Evolutionary conservation across 805 yeast species (phyloP).

Genomic region (Starmerella vaccinii): DNA sequence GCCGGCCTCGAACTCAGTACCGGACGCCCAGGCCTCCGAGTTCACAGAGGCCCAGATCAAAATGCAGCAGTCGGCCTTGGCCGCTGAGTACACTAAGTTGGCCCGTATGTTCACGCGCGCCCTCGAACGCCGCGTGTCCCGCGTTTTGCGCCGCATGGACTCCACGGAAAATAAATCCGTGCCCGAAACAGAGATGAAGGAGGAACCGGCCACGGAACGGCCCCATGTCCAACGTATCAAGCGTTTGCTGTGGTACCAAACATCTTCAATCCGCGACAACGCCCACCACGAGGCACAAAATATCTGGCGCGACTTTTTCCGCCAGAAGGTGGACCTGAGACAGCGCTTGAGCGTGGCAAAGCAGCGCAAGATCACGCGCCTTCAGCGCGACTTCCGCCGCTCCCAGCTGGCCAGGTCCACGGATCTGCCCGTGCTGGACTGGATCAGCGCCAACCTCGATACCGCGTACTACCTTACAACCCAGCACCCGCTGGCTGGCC

Average conservation of each 20-base stretch:
- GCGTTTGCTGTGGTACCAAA: conserved; percentile 15
- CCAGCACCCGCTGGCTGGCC: conserved; percentile 18
- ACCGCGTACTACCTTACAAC: conserved; percentile 23
- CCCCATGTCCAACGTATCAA: conserved; percentile 16
- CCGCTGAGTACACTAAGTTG: conserved; percentile 20
- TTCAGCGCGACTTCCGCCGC: conserved; percentile 25
- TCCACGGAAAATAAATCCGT: conserved; percentile 9
- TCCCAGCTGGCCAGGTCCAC: conserved; percentile 9
- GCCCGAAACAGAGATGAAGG: conserved; percentile 4
- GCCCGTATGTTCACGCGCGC: conserved; percentile 19
- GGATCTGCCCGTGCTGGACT: conserved; percentile 21
- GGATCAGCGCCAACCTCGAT: conserved; percentile 26
- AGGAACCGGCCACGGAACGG: neutral
- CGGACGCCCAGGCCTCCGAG: conserved; percentile 1
- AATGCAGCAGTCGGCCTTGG: conserved; percentile 17
- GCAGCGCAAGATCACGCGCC: conserved; percentile 21
- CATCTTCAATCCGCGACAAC: conserved; percentile 14
- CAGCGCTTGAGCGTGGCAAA: conserved; percentile 22
- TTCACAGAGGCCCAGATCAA: conserved; percentile 15
- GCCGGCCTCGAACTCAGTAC: neutral
- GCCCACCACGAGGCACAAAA: conserved; percentile 16
- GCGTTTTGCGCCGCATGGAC: conserved; percentile 20
- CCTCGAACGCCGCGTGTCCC: conserved; percentile 21
- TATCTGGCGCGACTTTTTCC: conserved; percentile 29
- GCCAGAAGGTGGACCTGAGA: conserved; percentile 25